Conservation (phyloP, 495 filamentous ascomycete genomes). For the Neurospora intermedia region DNA sequence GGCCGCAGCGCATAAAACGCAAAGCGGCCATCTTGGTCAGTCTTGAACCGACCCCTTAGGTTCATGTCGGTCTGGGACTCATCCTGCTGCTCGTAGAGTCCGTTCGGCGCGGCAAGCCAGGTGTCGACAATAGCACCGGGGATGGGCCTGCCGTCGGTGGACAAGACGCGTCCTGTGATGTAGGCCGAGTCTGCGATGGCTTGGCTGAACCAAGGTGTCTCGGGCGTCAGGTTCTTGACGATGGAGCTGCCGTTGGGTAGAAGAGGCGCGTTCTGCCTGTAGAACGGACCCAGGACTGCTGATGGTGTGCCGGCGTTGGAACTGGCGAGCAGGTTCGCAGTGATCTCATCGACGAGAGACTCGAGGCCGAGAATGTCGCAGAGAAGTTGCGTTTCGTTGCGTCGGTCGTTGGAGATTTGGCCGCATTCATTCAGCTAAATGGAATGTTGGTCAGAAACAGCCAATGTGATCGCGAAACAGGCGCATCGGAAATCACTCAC, state of each 20-base stretch:
- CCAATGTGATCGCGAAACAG: not conserved
- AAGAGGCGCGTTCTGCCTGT: constrained; percentile 55
- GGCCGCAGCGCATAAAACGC: constrained; percentile 57
- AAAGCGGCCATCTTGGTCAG: constrained; percentile 54
- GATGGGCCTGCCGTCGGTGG: constrained; percentile 43
- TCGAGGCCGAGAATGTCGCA: constrained; percentile 66
- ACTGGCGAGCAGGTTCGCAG: constrained; percentile 43
- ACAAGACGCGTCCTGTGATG: constrained; percentile 52
- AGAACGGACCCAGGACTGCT: constrained; percentile 70
- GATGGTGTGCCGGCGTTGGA: constrained; percentile 52
- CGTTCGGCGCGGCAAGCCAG: constrained; percentile 69
- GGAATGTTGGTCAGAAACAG: constrained; percentile 5
- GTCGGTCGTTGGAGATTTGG: constrained; percentile 55
- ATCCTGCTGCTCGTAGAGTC: constrained; percentile 74
- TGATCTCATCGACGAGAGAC: constrained; percentile 63
- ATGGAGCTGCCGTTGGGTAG: constrained; percentile 55
- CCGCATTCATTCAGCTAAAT: constrained; percentile 60
- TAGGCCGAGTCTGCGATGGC: constrained; percentile 46
- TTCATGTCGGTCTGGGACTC: constrained; percentile 61
- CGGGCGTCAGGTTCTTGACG: constrained; percentile 22
- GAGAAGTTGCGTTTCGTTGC: constrained; percentile 64
- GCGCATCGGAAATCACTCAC: constrained; percentile 14
- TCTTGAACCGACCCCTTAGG: constrained; percentile 59
- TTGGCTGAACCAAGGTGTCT: constrained; percentile 25
- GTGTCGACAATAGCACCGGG: constrained; percentile 57